Evolutionary conservation across 2,329 filamentous ascomycete species (phyloP), one percentile per base, ranked within the genome.

Genomic region (Fusarium tjaetaba): DNA sequence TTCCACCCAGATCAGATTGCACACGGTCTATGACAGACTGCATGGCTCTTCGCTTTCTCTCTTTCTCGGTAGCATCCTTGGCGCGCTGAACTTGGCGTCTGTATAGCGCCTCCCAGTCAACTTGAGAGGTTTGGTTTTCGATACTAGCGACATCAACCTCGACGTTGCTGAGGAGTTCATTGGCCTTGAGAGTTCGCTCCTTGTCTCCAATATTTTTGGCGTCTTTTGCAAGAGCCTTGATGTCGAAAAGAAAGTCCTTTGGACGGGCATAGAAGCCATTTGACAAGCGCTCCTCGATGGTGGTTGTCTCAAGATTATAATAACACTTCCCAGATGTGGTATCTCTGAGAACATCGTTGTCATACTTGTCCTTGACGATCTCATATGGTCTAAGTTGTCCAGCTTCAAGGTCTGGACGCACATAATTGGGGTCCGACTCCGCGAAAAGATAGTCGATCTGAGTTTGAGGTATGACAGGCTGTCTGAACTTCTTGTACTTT

Each of bases 241-340:
- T 94, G 80, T 99, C 96, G 45, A 91, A 91, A 57, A 97, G 84
- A 79, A 98, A 99, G 80, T 98, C 96, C 77, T 92, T 92, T 0
- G 95, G 94, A 16, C 95, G 91, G 76, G 95, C 94, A 82, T 99
- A 99, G 83, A 94, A 99, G 10, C 96, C 96, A 80, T 99, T 98
- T 9, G 95, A 97, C 39, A 99, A 86, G n/a, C 96, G 92, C 80
- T 97, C 95, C 84, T 99, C 96, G 60, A 99, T 98, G 2, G 93
- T 96, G 7, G 92, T 92, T 16, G 96, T 93, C 79, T 98, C 95
- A 51, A 99, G 86, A 76, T 99, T 99, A 85, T 98, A 98, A 81
- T 92, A 98, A 81, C 95, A 96, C 81, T 96, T 97, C 65, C 91
- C 91, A 4, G 91, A 94, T 4, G 88, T 88, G 10, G 90, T 91